These are phyloP conservation scores for Trichomonascus vanleenenianus DNA, from an alignment of 805 yeast genomes.

Conservation along the genomic window DNA sequence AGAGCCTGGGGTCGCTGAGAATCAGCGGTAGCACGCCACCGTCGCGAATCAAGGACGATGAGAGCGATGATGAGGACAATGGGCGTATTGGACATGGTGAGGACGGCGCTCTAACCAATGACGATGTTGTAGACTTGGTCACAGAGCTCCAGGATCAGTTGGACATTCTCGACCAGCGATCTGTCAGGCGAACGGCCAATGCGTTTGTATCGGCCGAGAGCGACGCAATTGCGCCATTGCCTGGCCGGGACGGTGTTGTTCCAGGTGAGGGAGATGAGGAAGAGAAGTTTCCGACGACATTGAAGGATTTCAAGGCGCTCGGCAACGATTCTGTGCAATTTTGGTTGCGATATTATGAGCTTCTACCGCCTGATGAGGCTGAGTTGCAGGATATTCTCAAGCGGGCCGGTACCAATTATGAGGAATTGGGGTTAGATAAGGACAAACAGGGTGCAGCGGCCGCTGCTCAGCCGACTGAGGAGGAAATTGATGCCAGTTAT, in stretches of 20 bases:
- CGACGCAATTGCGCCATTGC: slow-evolving; percentile 54
- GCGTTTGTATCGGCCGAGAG: slow-evolving; percentile 37
- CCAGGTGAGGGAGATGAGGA: slow-evolving; percentile 32
- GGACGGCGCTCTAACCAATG: slow-evolving; percentile 35
- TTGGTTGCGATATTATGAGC: slow-evolving; percentile 66
- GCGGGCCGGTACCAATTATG: slow-evolving; percentile 24
- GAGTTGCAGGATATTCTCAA: slow-evolving; percentile 47
- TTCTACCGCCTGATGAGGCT: slow-evolving; percentile 55
- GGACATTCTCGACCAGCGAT: slow-evolving; percentile 65
- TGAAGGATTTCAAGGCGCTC: slow-evolving; percentile 44
- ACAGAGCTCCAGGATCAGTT: slow-evolving; percentile 87
- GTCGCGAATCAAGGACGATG: slow-evolving; percentile 2
- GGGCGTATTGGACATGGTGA: slow-evolving; percentile 8
- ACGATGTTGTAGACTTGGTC: slow-evolving; percentile 78
- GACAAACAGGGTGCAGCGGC: slow-evolving; percentile 23
- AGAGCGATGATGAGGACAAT: slow-evolving; percentile 7
- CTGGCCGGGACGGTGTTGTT: slow-evolving; percentile 71
- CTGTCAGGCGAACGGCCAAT: slow-evolving; percentile 63
- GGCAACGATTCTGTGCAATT: slow-evolving; percentile 40
- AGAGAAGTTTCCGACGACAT: slow-evolving; percentile 47
- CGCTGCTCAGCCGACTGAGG: slow-evolving; percentile 32
- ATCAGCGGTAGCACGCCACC: slow-evolving; percentile 4
- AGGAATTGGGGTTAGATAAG: slow-evolving; percentile 33
- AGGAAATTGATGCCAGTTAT: slow-evolving; percentile 45
- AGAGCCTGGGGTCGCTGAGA: slow-evolving; percentile 25